Conservation (phyloP, 805 yeast genomes). For the Lachancea meyersii region DNA sequence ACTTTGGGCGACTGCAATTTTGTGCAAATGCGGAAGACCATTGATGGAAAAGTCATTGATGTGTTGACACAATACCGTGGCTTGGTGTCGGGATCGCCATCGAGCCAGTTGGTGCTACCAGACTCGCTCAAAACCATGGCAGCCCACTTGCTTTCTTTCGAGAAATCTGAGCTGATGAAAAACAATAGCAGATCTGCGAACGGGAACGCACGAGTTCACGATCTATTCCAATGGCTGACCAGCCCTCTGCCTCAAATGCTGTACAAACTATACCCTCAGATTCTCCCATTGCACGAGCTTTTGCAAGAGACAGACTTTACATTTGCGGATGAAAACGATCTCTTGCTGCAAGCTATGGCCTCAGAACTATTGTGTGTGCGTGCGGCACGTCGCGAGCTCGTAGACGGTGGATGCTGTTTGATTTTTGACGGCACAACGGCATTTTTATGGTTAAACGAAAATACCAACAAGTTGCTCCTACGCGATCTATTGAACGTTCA, state of each 20-base stretch:
- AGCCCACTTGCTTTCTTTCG: slow-evolving; percentile 57
- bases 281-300: slow-evolving; percentile 65
- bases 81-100: slow-evolving; percentile 38
- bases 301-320: slow-evolving; percentile 48
- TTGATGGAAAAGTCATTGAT: slow-evolving; percentile 48
- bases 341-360: slow-evolving; percentile 45
- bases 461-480: slow-evolving; percentile 59
- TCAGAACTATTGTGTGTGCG: slow-evolving; percentile 39
- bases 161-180: slow-evolving; percentile 59
- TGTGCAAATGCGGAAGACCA: slow-evolving; percentile 44
- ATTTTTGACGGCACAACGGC: slow-evolving; percentile 61
- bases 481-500: slow-evolving; percentile 70
- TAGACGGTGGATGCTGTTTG: slow-evolving; percentile 71
- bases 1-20: slow-evolving; percentile 40
- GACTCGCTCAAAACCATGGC: slow-evolving; percentile 70
- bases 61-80: slow-evolving; percentile 55
- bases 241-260: slow-evolving; percentile 50
- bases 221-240: slow-evolving; percentile 38
- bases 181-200: slow-evolving; percentile 34
- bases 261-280: slow-evolving; percentile 70
- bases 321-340: slow-evolving; percentile 36
- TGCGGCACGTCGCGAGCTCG: slow-evolving; percentile 33
- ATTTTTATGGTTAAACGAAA: slow-evolving; percentile 61
- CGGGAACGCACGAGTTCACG: slow-evolving; percentile 60
- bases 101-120: slow-evolving; percentile 73